phyloP scores from a whole-genome alignment of 495 filamentous ascomycete genomes.

The Chlorociboria aeruginascens region DNA sequence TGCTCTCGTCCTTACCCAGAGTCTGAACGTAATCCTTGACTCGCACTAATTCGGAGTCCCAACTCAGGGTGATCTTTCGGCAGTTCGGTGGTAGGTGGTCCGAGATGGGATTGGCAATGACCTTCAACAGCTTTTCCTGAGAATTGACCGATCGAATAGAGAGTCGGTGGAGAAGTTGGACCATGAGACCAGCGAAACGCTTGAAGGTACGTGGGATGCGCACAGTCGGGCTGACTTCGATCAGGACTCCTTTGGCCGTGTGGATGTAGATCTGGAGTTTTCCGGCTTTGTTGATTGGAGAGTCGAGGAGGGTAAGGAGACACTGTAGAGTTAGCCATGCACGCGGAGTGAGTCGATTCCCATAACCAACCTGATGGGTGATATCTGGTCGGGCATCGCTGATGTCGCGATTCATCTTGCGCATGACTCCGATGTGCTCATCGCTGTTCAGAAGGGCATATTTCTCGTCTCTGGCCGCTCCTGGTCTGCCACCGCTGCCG shows the following conservation, averaged over 20 bases:
- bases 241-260: slow-evolving; percentile 90
- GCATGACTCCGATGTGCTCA: slow-evolving; percentile 96
- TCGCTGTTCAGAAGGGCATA: slow-evolving; percentile 96
- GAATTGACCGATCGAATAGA: slow-evolving; percentile 93
- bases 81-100: slow-evolving; percentile 95
- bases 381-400: slow-evolving; percentile 96
- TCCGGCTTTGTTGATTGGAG: slow-evolving; percentile 95
- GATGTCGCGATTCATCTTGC: slow-evolving; percentile 98
- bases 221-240: slow-evolving; percentile 93
- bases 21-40: slow-evolving; percentile 78
- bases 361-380: slow-evolving; percentile 78
- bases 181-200: slow-evolving; percentile 96
- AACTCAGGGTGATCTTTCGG: slow-evolving; percentile 92
- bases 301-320: slow-evolving; percentile 92
- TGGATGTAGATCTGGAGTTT: slow-evolving; percentile 97
- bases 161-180: slow-evolving; percentile 92
- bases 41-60: slow-evolving; percentile 75
- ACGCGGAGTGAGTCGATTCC: slow-evolving; percentile 16
- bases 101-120: slow-evolving; percentile 95
- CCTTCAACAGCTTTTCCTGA: slow-evolving; percentile 92
- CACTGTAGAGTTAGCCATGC: slow-evolving; percentile 44
- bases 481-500: slow-evolving; percentile 43
- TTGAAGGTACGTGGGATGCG: slow-evolving; percentile 98
- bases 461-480: slow-evolving; percentile 66
- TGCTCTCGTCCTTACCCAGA: slow-evolving; percentile 71